Evolutionary conservation across 2,329 filamentous ascomycete species (phyloP).

Genomic region (Neospermospora avenae): DNA sequence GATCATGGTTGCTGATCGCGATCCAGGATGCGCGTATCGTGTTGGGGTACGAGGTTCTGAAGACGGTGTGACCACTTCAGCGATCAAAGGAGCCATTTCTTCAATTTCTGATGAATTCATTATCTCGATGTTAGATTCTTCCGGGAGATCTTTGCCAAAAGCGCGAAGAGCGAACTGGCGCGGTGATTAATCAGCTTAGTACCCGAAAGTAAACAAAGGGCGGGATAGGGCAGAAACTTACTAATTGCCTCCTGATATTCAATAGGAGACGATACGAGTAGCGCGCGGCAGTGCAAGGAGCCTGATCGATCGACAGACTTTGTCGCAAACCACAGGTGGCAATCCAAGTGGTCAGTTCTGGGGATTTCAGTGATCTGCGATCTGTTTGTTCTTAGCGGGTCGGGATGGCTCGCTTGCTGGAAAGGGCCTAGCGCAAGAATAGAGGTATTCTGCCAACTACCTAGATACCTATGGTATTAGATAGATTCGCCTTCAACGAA

Average conservation of each 20-base stretch:
- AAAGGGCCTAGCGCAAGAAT: neutral
- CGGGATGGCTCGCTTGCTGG: neutral
- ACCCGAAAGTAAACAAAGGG: too few relatives aligned
- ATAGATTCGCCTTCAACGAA: too few relatives aligned
- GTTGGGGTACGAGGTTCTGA: neutral
- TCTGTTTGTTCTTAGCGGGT: neutral
- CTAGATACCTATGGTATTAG: neutral
- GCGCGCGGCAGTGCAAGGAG: too few relatives aligned
- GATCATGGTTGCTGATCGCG: neutral
- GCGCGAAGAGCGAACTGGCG: too few relatives aligned
- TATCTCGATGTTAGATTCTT: neutral
- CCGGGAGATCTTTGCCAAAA: too few relatives aligned
- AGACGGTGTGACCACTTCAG: neutral
- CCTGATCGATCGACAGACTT: too few relatives aligned
- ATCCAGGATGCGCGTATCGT: neutral
- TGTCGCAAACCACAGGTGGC: too few relatives aligned
- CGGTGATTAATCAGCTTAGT: too few relatives aligned
- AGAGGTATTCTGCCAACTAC: neutral
- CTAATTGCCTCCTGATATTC: too few relatives aligned
- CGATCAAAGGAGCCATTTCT: neutral
- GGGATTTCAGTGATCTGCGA: too few relatives aligned
- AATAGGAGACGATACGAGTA: too few relatives aligned
- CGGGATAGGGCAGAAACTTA: too few relatives aligned
- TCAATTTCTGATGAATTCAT: neutral
- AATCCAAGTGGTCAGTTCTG: neutral